Base-by-base conservation (phyloP, 441 rosid species). In the Adansonia madagascariensis region DNA sequence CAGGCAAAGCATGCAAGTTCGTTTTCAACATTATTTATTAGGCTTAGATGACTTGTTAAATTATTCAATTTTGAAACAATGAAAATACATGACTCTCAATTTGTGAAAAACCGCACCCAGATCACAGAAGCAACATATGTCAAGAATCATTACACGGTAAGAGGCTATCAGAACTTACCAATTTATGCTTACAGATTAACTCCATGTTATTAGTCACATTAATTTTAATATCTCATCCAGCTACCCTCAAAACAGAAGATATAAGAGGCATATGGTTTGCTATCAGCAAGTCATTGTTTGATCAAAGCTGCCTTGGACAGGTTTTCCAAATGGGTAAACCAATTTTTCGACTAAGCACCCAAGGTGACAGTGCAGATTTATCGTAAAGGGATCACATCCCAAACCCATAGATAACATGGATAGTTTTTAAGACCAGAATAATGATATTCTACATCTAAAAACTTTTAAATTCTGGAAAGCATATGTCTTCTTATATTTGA, bases 331-430 rank as follows among this genome's bases (percentile, higher is more conserved):
- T 8, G n/a, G 62, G 18, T 63, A 44, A 44, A 10, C 35, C 0
- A 10, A 67, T 31, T 67, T 67, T 43, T 8, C 0, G 6, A 24
- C 31, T 46, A n/a, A 27, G 46, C 52, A 24, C 24, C 27, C 46
- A 15, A 31, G 73, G 59, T 50, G 22, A 52, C 46, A 52, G 52
- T 24, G n/a, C 74, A 27, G 61, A 9, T 52, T 67, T 71, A 71
- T 50, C 61, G 31, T 8, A 71, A 1, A 15, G 50, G 31, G 5
- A 17, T 17, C 75, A 35, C 63, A 55, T 53, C 63, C 24, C 74
- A 70, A 52, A 71, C 10, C 24, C 24, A 1, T 27, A 15, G 8
- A 27, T 71, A 52, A 71, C 61, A 52, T 6, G 56, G 56, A 20
- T 18, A 27, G 41, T 35, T 14, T 31, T 59, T 59, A 67, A 44